Conservation (phyloP, 306 rosid genomes). For the Gastrolobium bilobum region DNA sequence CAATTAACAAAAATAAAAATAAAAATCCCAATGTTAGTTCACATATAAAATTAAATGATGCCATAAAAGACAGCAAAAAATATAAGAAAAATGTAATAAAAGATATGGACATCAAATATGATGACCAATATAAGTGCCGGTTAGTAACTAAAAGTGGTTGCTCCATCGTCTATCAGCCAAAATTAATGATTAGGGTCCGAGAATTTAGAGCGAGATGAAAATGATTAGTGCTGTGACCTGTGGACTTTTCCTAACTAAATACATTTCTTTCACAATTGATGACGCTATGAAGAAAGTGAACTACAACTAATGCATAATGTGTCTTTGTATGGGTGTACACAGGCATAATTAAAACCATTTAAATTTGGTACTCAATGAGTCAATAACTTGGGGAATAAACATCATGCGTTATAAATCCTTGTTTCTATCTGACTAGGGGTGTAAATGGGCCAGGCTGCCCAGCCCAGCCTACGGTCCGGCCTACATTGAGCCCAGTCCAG, state of each 20-base stretch:
- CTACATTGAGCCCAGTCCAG: too few relatives aligned
- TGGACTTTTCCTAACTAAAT: conserved; percentile 63
- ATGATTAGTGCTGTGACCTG: conserved; percentile 67
- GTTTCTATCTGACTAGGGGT: background rate
- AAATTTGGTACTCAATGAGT: conserved; percentile 27
- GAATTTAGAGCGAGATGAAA: conserved; percentile 59
- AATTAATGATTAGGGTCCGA: conserved; percentile 56
- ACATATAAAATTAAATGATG: conserved; percentile 27
- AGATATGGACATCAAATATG: conserved; percentile 46
- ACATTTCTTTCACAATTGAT: conserved; percentile 45
- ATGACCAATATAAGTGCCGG: conserved; percentile 59
- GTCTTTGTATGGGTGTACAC: conserved; percentile 15
- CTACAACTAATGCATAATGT: conserved; percentile 49
- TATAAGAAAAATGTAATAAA: conserved; percentile 25
- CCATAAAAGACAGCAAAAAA: background rate
- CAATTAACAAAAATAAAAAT: conserved; percentile 20
- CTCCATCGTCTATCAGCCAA: conserved; percentile 64
- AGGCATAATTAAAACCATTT: conserved; percentile 21
- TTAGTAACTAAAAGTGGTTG: conserved; percentile 78
- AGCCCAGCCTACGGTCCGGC: too few relatives aligned
- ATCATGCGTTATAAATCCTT: background rate
- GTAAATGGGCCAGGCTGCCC: too few relatives aligned
- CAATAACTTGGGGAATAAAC: conserved; percentile 9
- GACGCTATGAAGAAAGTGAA: conserved; percentile 45
- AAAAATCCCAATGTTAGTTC: background rate